Percentiles rank a stretch among this genome's conserved stretches.
phyloP scores from a whole-genome alignment of 129 eudicot genomes.

The Flaveria sonorensis region DNA sequence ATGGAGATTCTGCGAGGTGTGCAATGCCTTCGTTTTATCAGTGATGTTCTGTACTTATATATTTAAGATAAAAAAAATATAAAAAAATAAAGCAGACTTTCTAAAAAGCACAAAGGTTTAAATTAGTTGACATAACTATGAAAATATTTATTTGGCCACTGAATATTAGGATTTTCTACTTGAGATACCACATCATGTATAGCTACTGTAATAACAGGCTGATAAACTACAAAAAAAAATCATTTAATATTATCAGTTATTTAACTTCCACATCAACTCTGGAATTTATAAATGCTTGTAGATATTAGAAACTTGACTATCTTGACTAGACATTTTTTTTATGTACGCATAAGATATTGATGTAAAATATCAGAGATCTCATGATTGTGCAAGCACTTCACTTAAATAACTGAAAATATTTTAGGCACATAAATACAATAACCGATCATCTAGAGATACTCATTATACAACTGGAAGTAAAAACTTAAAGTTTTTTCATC shows the following conservation, averaged over 20 bases:
- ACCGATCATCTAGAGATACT: neutral
- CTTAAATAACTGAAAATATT: slow-evolving; percentile 39
- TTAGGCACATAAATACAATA: slow-evolving; percentile 3
- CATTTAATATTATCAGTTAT: slow-evolving; percentile 11
- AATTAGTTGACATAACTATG: slow-evolving; percentile 53
- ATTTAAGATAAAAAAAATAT: slow-evolving; percentile 5
- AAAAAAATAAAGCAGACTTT: neutral
- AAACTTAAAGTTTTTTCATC: slow-evolving; percentile 74
- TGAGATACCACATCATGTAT: slow-evolving; percentile 75
- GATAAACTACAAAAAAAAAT: slow-evolving; percentile 61
- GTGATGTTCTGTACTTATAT: slow-evolving; percentile 62
- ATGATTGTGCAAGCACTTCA: slow-evolving; percentile 71
- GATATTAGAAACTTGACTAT: slow-evolving; percentile 37
- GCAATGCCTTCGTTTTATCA: slow-evolving; percentile 69
- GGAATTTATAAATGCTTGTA: slow-evolving; percentile 13
- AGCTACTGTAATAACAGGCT: slow-evolving; percentile 62
- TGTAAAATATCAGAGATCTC: slow-evolving; percentile 67
- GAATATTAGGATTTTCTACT: slow-evolving; percentile 73
- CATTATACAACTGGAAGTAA: neutral
- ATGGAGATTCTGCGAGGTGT: slow-evolving; percentile 75
- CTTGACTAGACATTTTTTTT: slow-evolving; percentile 70
- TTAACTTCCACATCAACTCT: neutral
- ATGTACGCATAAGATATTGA: slow-evolving; percentile 80
- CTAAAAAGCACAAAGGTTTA: no score
- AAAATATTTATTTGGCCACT: slow-evolving; percentile 86